phyloP scores from a whole-genome alignment of 345 rosid genomes.

The Pugionium cornutum region DNA sequence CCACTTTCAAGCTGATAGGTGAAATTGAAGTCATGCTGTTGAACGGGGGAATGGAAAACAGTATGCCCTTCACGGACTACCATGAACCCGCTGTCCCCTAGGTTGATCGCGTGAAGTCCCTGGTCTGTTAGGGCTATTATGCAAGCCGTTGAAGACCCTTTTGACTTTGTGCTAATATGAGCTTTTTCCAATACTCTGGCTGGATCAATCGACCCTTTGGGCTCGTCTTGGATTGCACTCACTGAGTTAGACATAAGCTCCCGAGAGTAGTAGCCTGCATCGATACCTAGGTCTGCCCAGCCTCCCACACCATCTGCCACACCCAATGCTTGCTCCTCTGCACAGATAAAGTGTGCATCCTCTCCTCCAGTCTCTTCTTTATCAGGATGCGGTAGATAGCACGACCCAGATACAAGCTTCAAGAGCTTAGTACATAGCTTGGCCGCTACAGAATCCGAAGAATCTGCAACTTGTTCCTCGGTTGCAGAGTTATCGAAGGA shows the following conservation, averaged over 20 bases:
- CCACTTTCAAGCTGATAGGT: conserved; percentile 94
- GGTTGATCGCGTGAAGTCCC: conserved; percentile 73
- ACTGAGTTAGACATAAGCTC: conserved; percentile 95
- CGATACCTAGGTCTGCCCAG: conserved; percentile 92
- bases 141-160: conserved; percentile 96
- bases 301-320: conserved; percentile 99
- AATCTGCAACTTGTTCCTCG: conserved; percentile 56
- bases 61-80: conserved; percentile 96
- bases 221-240: conserved; percentile 76
- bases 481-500: conserved; percentile 58
- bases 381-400: conserved; percentile 96
- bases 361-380: conserved; percentile 98
- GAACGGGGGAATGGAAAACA: conserved; percentile 90
- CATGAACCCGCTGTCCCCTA: conserved; percentile 98
- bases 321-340: conserved; percentile 82
- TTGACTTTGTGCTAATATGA: conserved; percentile 75
- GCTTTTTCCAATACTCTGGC: conserved; percentile 91
- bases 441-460: conserved; percentile 49
- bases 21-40: conserved; percentile 94
- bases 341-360: conserved; percentile 94
- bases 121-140: conserved; percentile 86
- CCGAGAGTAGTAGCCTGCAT: conserved; percentile 80
- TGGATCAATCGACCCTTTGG: conserved; percentile 82
- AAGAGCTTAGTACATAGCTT: conserved; percentile 47
- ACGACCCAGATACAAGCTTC: conserved; percentile 84